Percentiles rank a stretch among this genome's conserved stretches.
Conservation (phyloP, 345 rosid genomes). For the Theobroma cacao region DNA sequence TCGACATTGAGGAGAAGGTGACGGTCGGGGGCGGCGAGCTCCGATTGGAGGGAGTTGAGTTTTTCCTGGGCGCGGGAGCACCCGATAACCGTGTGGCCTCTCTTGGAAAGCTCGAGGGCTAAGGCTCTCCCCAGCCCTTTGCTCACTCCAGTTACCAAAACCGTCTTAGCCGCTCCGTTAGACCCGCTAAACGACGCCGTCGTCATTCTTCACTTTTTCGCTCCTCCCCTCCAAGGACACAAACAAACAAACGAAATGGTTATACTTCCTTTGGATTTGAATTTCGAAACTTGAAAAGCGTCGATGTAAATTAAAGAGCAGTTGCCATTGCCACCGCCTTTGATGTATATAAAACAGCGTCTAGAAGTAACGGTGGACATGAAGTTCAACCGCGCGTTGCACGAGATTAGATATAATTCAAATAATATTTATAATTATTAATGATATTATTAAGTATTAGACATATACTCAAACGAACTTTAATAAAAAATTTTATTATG, state of each 20-base stretch:
- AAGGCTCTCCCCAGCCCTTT: conserved; percentile 89
- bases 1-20: conserved; percentile 81
- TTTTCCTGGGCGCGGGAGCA: conserved; percentile 85
- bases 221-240: background rate
- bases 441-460: too few relatives aligned
- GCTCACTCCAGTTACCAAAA: conserved; percentile 87
- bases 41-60: conserved; percentile 66
- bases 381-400: too few relatives aligned
- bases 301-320: too few relatives aligned
- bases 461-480: too few relatives aligned
- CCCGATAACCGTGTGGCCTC: conserved; percentile 86
- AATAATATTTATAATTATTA: too few relatives aligned
- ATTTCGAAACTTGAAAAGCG: too few relatives aligned
- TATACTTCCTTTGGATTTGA: conserved; percentile 76
- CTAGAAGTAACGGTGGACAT: too few relatives aligned
- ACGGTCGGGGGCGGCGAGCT: conserved; percentile 42
- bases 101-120: conserved; percentile 76
- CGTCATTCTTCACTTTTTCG: conserved; percentile 9
- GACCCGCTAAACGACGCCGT: conserved; percentile 38
- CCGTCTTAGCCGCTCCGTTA: conserved; percentile 35
- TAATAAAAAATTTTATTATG: too few relatives aligned
- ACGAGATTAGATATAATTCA: too few relatives aligned
- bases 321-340: too few relatives aligned
- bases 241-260: background rate
- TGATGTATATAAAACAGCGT: too few relatives aligned